phyloP scores from a whole-genome alignment of 129 eudicot genomes.

The Ambrosia artemisiifolia region DNA sequence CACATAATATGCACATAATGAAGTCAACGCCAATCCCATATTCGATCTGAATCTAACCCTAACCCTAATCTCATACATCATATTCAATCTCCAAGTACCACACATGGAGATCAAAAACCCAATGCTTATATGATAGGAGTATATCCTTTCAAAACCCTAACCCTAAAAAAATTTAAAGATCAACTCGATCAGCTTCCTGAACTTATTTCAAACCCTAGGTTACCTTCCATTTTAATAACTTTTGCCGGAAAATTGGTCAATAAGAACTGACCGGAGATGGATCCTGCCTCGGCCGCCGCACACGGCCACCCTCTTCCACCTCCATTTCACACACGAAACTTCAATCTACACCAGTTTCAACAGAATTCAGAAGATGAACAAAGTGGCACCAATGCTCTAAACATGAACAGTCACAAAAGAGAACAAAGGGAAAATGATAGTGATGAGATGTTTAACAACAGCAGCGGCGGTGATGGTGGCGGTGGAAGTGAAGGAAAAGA shows the following conservation, averaged over 20 bases:
- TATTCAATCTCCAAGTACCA: background rate
- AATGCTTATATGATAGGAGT: background rate
- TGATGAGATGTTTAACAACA: background rate
- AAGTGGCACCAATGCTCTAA: slow-evolving; percentile 44
- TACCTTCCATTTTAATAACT: slow-evolving; percentile 15
- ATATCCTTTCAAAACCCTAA: slow-evolving; percentile 14
- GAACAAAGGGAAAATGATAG: background rate
- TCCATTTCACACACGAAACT: slow-evolving; percentile 44
- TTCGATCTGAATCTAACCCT: slow-evolving; percentile 20
- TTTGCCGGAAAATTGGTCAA: background rate
- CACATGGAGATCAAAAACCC: slow-evolving; percentile 16
- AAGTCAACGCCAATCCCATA: slow-evolving; percentile 16
- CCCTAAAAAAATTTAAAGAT: background rate
- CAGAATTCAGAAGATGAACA: slow-evolving; percentile 59
- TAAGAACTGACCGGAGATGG: background rate
- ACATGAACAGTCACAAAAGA: background rate
- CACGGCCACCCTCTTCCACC: slow-evolving; percentile 9
- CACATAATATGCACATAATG: background rate
- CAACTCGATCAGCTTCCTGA: background rate
- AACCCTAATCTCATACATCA: slow-evolving; percentile 25
- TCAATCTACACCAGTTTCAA: slow-evolving; percentile 48
- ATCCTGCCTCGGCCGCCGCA: slow-evolving; percentile 1
- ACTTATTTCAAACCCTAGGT: background rate
- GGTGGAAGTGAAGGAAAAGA: slow-evolving; percentile 1
- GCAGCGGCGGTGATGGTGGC: background rate